phyloP scores from a whole-genome alignment of 495 filamentous ascomycete genomes.

The Umbilicaria muhlenbergii region DNA sequence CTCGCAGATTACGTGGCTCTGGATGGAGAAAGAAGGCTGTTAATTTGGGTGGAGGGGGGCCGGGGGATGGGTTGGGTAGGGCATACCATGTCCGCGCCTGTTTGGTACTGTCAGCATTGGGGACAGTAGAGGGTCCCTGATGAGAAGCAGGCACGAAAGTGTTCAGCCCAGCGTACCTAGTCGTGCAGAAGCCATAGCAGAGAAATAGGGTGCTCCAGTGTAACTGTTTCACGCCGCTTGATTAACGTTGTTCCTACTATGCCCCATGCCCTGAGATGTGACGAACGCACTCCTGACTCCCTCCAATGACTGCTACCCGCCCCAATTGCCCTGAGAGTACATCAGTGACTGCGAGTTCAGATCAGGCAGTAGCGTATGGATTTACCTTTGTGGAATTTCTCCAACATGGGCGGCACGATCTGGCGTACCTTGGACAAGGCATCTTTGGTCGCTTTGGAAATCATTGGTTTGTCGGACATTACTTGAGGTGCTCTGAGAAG shows the following conservation, averaged over 20 bases:
- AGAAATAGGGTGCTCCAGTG: slow-evolving; percentile 95
- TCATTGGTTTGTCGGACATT: slow-evolving; percentile 25
- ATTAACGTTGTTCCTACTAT: neutral
- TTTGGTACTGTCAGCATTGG: neutral
- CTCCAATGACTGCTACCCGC: slow-evolving; percentile 84
- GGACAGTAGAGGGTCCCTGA: neutral
- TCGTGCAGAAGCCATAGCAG: slow-evolving; percentile 85
- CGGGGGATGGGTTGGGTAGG: slow-evolving; percentile 3
- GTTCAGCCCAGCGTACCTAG: slow-evolving; percentile 30
- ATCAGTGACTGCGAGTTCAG: too few species aligned
- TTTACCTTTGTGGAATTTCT: slow-evolving; percentile 90
- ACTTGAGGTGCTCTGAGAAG: neutral
- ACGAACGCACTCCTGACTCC: slow-evolving; percentile 57
- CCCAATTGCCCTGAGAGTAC: slow-evolving; percentile 62
- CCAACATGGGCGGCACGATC: slow-evolving; percentile 87
- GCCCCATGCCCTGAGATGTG: neutral
- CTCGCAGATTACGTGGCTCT: slow-evolving; percentile 97
- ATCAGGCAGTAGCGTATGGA: neutral
- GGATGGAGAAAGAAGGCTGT: slow-evolving; percentile 2
- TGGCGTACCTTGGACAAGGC: slow-evolving; percentile 70
- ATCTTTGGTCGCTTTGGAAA: slow-evolving; percentile 47
- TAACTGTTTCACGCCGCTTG: slow-evolving; percentile 34
- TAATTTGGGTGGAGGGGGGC: slow-evolving; percentile 1
- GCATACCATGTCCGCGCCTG: slow-evolving; percentile 66
- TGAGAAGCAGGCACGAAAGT: slow-evolving; percentile 10